Base-by-base conservation (phyloP, 768 basidiomycete species). In the Rhodocollybia butyracea region DNA sequence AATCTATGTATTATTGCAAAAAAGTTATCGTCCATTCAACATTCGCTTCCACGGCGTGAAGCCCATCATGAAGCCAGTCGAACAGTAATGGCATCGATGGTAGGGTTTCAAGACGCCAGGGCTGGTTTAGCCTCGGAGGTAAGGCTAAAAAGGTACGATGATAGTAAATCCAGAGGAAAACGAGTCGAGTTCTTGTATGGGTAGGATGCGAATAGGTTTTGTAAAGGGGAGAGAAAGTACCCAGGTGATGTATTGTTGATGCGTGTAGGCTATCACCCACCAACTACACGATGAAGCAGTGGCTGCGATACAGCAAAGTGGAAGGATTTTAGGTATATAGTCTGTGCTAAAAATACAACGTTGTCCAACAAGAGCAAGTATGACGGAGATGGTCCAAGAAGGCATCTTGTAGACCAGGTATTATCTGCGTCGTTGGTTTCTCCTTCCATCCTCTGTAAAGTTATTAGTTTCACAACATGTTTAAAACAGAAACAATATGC, bases 1-100 rank as follows among this genome's bases (percentile, higher is more conserved):
- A 82, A 61, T 70, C 77, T 43, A 66, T 63, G 1, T 81, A 76
- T 61, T 64, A 61, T 2, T 70, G 73, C 58, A 82, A 82, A 58
- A 62, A 63, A 3, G 67, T 68, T 0, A 63, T 82, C 29, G 41
- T 76, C 2, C 58, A 59, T 8, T 73, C 76, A 19, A 66, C 57
- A 30, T 63, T 69, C 1, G 61, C 57, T 7, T 59, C 61, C 13
- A 77, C 80, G 0, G 64, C 68, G 71, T 2, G 58, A 64, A 59
- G 70, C 70, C 21, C 82, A 75, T 41, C 80, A 82, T 51, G 67
- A 68, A 32, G 74, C 68, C 13, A 66, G 73, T 24, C 68, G 68
- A 11, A 72, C 71, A 5, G 54, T 69, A n/a, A 68, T 65, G 69
- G 71, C 3, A 59, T 74, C 5, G 70, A 81, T 40, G 81, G 80